Evolutionary conservation across 257 asterid genomes (phyloP).

Genomic region (Voacanga thouarsii): DNA sequence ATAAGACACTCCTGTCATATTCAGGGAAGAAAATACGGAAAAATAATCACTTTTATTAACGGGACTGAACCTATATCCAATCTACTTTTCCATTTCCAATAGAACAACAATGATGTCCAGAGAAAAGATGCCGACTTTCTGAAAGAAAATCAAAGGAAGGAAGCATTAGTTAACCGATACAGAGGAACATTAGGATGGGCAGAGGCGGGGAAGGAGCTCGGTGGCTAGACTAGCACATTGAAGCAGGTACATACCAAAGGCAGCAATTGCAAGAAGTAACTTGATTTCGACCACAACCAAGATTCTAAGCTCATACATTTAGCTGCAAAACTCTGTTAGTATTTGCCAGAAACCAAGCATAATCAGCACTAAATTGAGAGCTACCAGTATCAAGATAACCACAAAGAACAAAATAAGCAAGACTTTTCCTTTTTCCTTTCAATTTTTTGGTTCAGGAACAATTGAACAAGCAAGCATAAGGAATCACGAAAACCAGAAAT

Average conservation of each 20-base stretch:
- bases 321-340: background rate
- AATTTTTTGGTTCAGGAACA: background rate
- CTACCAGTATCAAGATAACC: background rate
- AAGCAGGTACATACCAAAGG: background rate
- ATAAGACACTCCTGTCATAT: background rate
- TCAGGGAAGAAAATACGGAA: background rate
- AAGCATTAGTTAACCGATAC: background rate
- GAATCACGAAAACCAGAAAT: background rate
- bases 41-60: background rate
- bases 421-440: background rate
- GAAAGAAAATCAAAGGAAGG: background rate
- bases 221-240: background rate
- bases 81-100: background rate
- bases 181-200: background rate
- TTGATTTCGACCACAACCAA: background rate
- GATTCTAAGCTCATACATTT: background rate
- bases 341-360: background rate
- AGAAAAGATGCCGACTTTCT: background rate
- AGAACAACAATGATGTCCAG: background rate
- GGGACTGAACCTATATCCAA: background rate
- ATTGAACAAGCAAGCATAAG: background rate
- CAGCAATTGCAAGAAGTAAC: background rate
- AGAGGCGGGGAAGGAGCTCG: background rate
- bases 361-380: background rate
- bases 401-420: background rate